Evolutionary conservation across 768 basidiomycete genomes (phyloP).

Genomic region (Tulasnella sp.): DNA sequence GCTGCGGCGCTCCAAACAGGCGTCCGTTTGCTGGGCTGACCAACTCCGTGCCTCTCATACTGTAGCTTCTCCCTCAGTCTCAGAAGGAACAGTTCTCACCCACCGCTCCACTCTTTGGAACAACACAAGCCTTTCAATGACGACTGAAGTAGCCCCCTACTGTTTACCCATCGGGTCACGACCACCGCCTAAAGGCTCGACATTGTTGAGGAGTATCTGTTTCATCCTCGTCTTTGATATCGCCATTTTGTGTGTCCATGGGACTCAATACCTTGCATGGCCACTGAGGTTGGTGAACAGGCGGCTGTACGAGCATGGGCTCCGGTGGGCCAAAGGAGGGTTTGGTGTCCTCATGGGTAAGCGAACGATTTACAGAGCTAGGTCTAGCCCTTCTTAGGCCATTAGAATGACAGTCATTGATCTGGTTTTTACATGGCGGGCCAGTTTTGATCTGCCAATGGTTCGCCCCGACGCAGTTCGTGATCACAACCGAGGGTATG

Average conservation of each 20-base stretch:
- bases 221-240: constrained; percentile 41
- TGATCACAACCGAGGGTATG: constrained; percentile 61
- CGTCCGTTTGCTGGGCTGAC: too few relatives aligned
- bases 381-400: not conserved
- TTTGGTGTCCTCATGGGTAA: constrained; percentile 66
- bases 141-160: too few relatives aligned
- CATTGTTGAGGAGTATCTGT: not conserved
- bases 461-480: constrained; percentile 67
- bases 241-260: constrained; percentile 59
- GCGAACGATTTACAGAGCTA: too few relatives aligned
- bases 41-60: too few relatives aligned
- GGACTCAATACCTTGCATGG: constrained; percentile 52
- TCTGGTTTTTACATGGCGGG: too few relatives aligned
- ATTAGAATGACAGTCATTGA: too few relatives aligned
- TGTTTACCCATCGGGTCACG: too few relatives aligned
- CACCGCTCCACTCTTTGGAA: too few relatives aligned
- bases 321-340: constrained; percentile 71
- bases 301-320: constrained; percentile 52
- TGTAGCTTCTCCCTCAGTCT: too few relatives aligned
- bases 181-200: not conserved
- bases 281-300: constrained; percentile 46
- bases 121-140: too few relatives aligned
- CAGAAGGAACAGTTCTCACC: too few relatives aligned
- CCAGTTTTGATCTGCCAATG: constrained; percentile 68
- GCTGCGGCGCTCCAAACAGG: too few relatives aligned